Evolutionary conservation across 164 flowering plant genomes (phyloP).

Genomic region (Malania oleifera): DNA sequence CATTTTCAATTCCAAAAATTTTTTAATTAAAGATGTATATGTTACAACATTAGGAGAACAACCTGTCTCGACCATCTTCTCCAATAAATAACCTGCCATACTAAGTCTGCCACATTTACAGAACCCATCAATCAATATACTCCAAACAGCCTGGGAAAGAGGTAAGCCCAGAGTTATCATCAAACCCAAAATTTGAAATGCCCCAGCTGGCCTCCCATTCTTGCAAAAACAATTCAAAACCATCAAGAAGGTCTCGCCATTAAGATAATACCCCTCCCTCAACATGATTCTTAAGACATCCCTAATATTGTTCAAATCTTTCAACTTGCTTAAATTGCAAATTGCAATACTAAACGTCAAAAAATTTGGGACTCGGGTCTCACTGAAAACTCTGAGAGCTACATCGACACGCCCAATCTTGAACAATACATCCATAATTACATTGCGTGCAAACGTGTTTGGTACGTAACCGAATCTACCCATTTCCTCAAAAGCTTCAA

Average conservation of each 20-base stretch:
- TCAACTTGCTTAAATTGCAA: constrained; percentile 42
- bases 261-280: constrained; percentile 36
- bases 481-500: constrained; percentile 54
- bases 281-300: constrained; percentile 36
- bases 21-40: constrained; percentile 55
- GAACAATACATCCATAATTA: constrained; percentile 51
- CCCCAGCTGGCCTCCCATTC: constrained; percentile 32
- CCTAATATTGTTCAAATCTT: constrained; percentile 25
- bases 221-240: constrained; percentile 52
- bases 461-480: constrained; percentile 36
- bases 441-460: constrained; percentile 47
- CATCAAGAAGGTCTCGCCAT: constrained; percentile 31
- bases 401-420: constrained; percentile 30
- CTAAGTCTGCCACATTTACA: constrained; percentile 30
- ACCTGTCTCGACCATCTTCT: constrained; percentile 45
- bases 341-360: constrained; percentile 49
- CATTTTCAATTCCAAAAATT: constrained; percentile 36
- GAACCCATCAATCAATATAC: constrained; percentile 49
- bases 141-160: constrained; percentile 43
- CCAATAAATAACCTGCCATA: constrained; percentile 30
- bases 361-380: constrained; percentile 42
- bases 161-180: constrained; percentile 40
- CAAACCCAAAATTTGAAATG: constrained; percentile 43
- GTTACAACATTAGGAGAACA: constrained; percentile 52
- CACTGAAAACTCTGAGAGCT: constrained; percentile 34